These are phyloP conservation scores for Metrosideros polymorpha DNA, from an alignment of 441 rosid species.

Conservation along the genomic window DNA sequence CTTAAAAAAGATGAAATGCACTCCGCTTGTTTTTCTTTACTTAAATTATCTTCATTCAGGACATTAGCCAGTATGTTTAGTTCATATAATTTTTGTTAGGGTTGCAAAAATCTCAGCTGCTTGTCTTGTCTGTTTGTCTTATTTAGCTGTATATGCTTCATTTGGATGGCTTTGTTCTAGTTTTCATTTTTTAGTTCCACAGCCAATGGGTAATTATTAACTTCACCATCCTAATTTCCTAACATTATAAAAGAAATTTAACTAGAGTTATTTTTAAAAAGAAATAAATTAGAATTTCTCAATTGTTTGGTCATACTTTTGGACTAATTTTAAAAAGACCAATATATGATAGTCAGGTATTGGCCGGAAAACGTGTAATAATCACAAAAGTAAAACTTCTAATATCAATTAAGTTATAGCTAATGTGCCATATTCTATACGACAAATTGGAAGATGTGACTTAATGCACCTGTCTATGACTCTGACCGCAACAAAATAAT, in stretches of 20 bases:
- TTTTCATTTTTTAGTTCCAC: not conserved
- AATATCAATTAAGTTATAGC: not conserved
- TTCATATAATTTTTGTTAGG: not conserved
- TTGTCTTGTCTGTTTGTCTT: not conserved
- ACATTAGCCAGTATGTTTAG: not conserved
- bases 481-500: not conserved
- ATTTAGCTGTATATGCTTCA: not conserved
- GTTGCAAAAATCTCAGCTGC: not conserved
- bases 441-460: not conserved
- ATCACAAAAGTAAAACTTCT: not conserved
- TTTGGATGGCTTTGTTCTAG: not conserved
- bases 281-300: not conserved
- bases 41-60: not conserved
- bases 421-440: not conserved
- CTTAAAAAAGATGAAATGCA: not conserved
- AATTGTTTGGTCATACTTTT: not conserved
- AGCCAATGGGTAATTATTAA: not conserved
- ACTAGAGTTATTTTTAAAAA: not conserved
- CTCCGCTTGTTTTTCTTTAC: not conserved
- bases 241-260: not conserved
- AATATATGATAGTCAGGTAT: not conserved
- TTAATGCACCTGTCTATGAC: not conserved
- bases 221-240: not conserved
- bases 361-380: not conserved
- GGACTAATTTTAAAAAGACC: not conserved